Evolutionary conservation across 805 yeast species (phyloP).

Genomic region (Priceomyces medius): DNA sequence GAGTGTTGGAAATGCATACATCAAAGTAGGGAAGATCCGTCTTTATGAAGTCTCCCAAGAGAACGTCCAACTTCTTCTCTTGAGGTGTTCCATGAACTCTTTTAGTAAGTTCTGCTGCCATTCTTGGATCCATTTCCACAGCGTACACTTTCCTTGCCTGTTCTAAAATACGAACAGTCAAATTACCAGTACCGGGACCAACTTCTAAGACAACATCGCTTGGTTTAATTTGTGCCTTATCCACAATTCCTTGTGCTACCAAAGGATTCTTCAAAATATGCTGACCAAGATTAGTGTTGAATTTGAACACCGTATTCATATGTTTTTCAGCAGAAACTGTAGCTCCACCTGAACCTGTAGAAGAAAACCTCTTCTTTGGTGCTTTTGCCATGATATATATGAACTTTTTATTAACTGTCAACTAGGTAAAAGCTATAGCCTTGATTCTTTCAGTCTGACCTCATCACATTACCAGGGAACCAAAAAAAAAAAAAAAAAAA

Average conservation of each 20-base stretch:
- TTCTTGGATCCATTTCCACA: slow-evolving; percentile 98
- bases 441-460: not conserved
- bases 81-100: slow-evolving; percentile 97
- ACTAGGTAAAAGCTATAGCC: too few relatives aligned
- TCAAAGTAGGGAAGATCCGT: slow-evolving; percentile 93
- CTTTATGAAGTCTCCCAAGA: slow-evolving; percentile 95
- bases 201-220: slow-evolving; percentile 93
- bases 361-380: slow-evolving; percentile 58
- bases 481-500: not conserved
- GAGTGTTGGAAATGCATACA: slow-evolving; percentile 94
- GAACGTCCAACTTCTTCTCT: slow-evolving; percentile 85
- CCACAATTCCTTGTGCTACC: slow-evolving; percentile 97
- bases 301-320: slow-evolving; percentile 84
- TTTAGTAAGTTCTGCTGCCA: slow-evolving; percentile 98
- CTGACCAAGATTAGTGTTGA: slow-evolving; percentile 95
- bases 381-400: slow-evolving; percentile 61
- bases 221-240: slow-evolving; percentile 89
- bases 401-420: too few relatives aligned
- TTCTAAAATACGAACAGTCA: slow-evolving; percentile 89
- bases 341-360: slow-evolving; percentile 48
- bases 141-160: slow-evolving; percentile 94
- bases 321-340: slow-evolving; percentile 71
- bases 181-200: slow-evolving; percentile 99
- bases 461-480: not conserved
- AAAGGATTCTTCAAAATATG: slow-evolving; percentile 94